A percentile compares a stretch with the other conserved stretches of the same genome.
Conservation (phyloP, 2,329 filamentous ascomycete species). For the Rhynchosporium secalis region DNA sequence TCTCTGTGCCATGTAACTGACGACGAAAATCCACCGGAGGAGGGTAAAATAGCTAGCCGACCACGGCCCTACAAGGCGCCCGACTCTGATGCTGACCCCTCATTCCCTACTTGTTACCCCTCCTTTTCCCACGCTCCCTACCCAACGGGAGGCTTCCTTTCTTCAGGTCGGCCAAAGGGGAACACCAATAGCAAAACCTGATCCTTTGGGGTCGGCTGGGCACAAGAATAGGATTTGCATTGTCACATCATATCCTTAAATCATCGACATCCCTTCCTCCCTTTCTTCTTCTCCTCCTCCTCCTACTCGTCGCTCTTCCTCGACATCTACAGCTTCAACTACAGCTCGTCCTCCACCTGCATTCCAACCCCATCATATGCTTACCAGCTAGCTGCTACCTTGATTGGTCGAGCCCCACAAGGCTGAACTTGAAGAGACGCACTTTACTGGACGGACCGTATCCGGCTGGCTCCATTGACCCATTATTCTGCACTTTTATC, state of each 20-base stretch:
- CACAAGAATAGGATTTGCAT: constrained; percentile 9
- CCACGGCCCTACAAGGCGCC: no score
- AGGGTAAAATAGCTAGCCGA: no score
- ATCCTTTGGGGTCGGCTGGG: not conserved
- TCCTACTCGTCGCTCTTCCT: not conserved
- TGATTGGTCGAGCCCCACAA: not conserved
- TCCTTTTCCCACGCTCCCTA: no score
- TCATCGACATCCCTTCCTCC: not conserved
- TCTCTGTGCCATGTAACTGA: not conserved
- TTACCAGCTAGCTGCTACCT: not conserved
- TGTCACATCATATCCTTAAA: constrained; percentile 8
- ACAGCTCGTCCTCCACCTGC: not conserved
- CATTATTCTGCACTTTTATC: not conserved
- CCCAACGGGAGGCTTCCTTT: not conserved
- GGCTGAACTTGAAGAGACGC: not conserved
- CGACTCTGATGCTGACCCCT: no score
- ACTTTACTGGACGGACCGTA: not conserved
- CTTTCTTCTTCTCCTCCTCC: not conserved
- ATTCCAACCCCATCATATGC: not conserved
- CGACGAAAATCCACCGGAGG: not conserved
- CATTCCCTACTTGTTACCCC: no score
- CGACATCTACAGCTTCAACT: not conserved
- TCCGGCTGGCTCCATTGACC: not conserved
- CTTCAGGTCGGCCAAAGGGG: not conserved
- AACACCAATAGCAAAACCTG: not conserved